Evolutionary conservation across 2,329 filamentous ascomycete genomes (phyloP).

Genomic region (Neonectria punicea): DNA sequence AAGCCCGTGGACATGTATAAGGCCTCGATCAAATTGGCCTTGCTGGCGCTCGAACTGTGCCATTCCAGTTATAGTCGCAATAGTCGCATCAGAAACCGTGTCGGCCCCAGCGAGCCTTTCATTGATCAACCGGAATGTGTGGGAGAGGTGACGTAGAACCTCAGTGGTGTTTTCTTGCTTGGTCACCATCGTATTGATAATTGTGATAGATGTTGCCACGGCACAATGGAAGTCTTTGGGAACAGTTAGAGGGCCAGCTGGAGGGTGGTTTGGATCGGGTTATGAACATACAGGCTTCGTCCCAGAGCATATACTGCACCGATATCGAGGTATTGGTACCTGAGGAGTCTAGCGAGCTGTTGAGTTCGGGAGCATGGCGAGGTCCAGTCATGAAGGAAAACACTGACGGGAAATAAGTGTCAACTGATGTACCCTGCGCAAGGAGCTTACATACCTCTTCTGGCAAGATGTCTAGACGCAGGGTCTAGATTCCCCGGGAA

Average conservation of each 20-base stretch:
- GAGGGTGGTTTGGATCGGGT: background rate
- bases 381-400: constrained; percentile 20
- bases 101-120: no score
- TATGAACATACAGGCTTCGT: constrained; percentile 24
- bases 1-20: constrained; percentile 24
- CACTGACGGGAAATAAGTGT: background rate
- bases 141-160: constrained; percentile 15
- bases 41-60: constrained; percentile 24
- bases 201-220: constrained; percentile 13
- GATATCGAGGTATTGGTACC: constrained; percentile 13
- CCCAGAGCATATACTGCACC: constrained; percentile 24
- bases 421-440: background rate
- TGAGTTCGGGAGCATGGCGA: constrained; percentile 16
- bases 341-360: background rate
- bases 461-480: constrained; percentile 10
- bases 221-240: constrained; percentile 22
- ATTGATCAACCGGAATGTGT: background rate
- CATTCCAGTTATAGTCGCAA: constrained; percentile 16
- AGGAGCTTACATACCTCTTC: constrained; percentile 12
- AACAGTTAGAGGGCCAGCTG: background rate
- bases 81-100: constrained; percentile 19
- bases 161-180: constrained; percentile 5
- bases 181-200: constrained; percentile 6
- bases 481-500: constrained; percentile 12
- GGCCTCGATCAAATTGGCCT: constrained; percentile 10